Percentiles rank a stretch among this genome's conserved stretches.
Evolutionary conservation across 2,329 filamentous ascomycete genomes (phyloP).

Genomic region (Colletotrichum sp.): DNA sequence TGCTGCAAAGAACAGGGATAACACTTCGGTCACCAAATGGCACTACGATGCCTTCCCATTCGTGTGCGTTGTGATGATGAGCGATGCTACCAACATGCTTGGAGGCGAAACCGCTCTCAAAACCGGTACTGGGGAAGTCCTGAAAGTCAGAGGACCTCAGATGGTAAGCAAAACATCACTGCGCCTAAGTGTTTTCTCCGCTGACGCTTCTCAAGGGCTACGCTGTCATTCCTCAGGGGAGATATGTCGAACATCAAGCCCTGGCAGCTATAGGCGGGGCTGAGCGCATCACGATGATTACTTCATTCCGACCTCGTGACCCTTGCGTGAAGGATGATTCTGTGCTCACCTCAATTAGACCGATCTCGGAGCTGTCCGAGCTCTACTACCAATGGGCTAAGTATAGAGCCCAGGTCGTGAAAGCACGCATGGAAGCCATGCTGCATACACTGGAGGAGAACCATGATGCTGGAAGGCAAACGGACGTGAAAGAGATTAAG

Average conservation of each 20-base stretch:
- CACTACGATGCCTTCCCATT: slow-evolving; percentile 71
- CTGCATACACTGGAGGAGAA: background rate
- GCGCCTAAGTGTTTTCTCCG: background rate
- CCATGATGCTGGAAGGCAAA: background rate
- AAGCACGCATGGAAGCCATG: slow-evolving; percentile 49
- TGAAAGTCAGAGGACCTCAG: slow-evolving; percentile 64
- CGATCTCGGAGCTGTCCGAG: slow-evolving; percentile 54
- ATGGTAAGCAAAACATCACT: slow-evolving; percentile 49
- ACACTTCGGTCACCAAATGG: slow-evolving; percentile 61
- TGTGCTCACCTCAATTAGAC: slow-evolving; percentile 63
- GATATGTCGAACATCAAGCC: slow-evolving; percentile 51
- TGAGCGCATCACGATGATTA: slow-evolving; percentile 53
- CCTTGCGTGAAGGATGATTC: slow-evolving; percentile 49
- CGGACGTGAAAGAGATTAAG: too few species aligned
- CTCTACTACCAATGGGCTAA: slow-evolving; percentile 67
- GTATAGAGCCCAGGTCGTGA: slow-evolving; percentile 68
- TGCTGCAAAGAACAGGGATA: slow-evolving; percentile 26
- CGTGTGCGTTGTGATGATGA: slow-evolving; percentile 73
- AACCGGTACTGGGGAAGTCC: slow-evolving; percentile 53
- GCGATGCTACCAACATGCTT: slow-evolving; percentile 66
- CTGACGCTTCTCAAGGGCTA: slow-evolving; percentile 34
- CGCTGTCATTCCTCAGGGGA: slow-evolving; percentile 49
- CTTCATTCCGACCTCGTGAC: slow-evolving; percentile 46
- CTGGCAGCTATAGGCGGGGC: slow-evolving; percentile 41
- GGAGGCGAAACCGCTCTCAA: slow-evolving; percentile 70